These are phyloP conservation scores for Salix exigua DNA, from an alignment of 345 rosid species.

Conservation along the genomic window DNA sequence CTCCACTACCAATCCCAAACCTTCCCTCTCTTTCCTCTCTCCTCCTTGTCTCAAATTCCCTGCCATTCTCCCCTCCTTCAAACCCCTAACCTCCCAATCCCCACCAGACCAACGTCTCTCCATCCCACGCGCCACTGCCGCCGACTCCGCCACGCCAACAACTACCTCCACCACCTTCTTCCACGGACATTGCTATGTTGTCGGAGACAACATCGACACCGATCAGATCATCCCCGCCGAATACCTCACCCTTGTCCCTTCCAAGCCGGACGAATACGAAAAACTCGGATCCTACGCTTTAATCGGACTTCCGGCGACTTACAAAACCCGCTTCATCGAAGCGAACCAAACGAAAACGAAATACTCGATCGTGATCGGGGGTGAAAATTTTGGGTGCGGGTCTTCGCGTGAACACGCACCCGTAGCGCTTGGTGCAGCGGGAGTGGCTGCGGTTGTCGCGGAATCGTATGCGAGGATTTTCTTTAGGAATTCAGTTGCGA, in stretches of 20 bases:
- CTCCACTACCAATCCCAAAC: constrained; percentile 9
- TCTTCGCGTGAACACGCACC: constrained; percentile 97
- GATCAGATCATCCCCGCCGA: constrained; percentile 96
- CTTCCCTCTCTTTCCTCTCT: constrained; percentile 4
- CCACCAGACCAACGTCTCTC: constrained; percentile 1
- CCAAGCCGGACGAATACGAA: constrained; percentile 76
- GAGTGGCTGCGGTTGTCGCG: constrained; percentile 72
- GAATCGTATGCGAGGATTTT: constrained; percentile 87
- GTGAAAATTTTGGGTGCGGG: constrained; percentile 92
- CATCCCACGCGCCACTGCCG: constrained; percentile 29
- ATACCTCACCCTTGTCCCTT: constrained; percentile 79
- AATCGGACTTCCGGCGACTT: constrained; percentile 65
- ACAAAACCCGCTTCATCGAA: constrained; percentile 61
- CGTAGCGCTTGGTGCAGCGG: constrained; percentile 87
- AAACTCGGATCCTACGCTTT: constrained; percentile 84
- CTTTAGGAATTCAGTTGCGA: constrained; percentile 83
- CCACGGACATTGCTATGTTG: constrained; percentile 88
- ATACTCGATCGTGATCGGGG: constrained; percentile 67
- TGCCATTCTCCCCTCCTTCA: constrained; percentile 6
- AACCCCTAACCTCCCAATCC: constrained; percentile 1
- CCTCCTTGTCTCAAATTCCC: constrained; percentile 19
- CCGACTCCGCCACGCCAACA: constrained; percentile 11
- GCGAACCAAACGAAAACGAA: constrained; percentile 53
- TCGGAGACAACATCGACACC: constrained; percentile 93
- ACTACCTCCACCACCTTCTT: constrained; percentile 32